Evolutionary conservation across 331 rosid species (phyloP).

Genomic region (Stylosanthes scabra): DNA sequence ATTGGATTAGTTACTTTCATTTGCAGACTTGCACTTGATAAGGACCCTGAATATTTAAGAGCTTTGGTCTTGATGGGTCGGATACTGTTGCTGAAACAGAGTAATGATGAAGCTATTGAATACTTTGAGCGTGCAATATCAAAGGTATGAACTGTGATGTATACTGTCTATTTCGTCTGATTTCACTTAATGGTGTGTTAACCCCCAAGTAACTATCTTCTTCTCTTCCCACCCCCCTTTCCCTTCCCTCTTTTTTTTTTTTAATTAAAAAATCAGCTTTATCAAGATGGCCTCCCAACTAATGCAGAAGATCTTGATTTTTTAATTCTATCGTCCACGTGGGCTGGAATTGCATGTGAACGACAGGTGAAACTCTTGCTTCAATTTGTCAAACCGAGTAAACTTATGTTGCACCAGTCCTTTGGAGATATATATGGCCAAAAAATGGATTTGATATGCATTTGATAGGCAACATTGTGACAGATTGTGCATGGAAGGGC

Average conservation of each 20-base stretch:
- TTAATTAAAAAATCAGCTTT: slow-evolving; percentile 66
- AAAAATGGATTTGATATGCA: slow-evolving; percentile 26
- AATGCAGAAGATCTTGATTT: slow-evolving; percentile 67
- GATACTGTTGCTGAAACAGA: slow-evolving; percentile 67
- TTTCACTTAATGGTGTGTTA: not conserved
- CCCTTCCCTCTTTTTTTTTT: too few relatives aligned
- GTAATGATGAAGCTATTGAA: slow-evolving; percentile 61
- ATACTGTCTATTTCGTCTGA: slow-evolving; percentile 9
- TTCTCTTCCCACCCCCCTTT: too few relatives aligned
- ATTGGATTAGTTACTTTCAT: slow-evolving; percentile 36
- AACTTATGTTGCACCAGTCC: not conserved
- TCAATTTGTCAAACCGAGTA: slow-evolving; percentile 18
- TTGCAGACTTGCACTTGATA: slow-evolving; percentile 76
- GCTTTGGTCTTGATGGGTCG: slow-evolving; percentile 89
- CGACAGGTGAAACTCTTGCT: slow-evolving; percentile 67
- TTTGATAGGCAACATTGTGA: slow-evolving; percentile 3
- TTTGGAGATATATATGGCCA: slow-evolving; percentile 2
- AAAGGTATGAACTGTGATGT: slow-evolving; percentile 52
- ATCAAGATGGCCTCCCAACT: slow-evolving; percentile 61
- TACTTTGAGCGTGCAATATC: slow-evolving; percentile 77
- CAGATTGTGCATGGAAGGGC: not conserved
- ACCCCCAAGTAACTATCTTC: slow-evolving; percentile 16
- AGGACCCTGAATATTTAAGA: slow-evolving; percentile 81
- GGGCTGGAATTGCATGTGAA: slow-evolving; percentile 86
- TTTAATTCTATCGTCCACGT: slow-evolving; percentile 80